Evolutionary conservation across 2,329 filamentous ascomycete species (phyloP).

Genomic region (Colletotrichum cuscutae): DNA sequence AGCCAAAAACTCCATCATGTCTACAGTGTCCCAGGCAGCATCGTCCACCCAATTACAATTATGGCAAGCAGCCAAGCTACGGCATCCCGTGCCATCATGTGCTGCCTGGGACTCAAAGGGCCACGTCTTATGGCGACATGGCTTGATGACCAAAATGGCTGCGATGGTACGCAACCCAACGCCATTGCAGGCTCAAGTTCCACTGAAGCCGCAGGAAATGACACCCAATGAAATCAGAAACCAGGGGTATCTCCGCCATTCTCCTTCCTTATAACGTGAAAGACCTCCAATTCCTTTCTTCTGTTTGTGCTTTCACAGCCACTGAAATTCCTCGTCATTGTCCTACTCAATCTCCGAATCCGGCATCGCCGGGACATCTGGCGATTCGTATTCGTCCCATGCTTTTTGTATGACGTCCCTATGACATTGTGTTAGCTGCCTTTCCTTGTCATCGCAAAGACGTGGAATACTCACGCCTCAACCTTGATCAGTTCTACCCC

Average conservation of each 20-base stretch:
- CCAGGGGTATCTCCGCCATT: conserved; percentile 28
- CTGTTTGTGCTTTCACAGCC: not conserved
- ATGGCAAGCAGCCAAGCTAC: not conserved
- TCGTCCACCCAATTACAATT: not conserved
- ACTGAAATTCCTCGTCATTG: not conserved
- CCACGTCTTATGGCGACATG: not conserved
- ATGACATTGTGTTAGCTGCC: not conserved
- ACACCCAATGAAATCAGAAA: conserved; percentile 1
- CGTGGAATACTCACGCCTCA: conserved; percentile 49
- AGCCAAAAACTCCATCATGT: not conserved
- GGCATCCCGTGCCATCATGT: not conserved
- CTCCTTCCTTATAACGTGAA: not conserved
- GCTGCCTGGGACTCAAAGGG: not conserved
- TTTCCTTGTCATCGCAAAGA: not conserved
- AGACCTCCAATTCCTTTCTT: not conserved
- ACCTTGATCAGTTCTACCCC: conserved; percentile 53
- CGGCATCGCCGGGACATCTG: conserved; percentile 27
- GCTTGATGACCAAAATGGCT: not conserved
- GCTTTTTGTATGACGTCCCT: conserved; percentile 54
- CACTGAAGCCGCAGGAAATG: not conserved
- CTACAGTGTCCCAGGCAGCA: not conserved
- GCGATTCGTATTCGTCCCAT: conserved; percentile 41
- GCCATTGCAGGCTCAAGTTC: not conserved
- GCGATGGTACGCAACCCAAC: not conserved
- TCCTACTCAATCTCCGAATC: conserved; percentile 21